These are phyloP conservation scores for Pythium aquatile DNA, from an alignment of 352 stramenopile genomes.

Conservation along the genomic window DNA sequence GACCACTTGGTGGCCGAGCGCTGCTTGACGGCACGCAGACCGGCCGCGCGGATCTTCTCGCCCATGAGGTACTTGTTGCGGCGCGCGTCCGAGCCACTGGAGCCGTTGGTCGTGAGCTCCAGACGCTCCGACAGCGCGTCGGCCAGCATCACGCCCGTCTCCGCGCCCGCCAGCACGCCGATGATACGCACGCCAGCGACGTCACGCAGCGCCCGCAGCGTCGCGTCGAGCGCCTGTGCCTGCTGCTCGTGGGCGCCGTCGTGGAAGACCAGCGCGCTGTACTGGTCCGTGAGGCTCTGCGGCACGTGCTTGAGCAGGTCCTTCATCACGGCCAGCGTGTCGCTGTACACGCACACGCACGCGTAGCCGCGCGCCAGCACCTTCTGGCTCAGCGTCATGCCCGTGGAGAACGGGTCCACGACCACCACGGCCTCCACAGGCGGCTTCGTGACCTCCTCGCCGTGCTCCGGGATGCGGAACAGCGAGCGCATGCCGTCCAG, in stretches of 20 bases:
- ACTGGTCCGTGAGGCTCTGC: conserved; percentile 64
- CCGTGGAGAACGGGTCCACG: conserved; percentile 96
- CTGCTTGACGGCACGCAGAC: conserved; percentile 90
- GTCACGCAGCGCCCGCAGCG: conserved; percentile 45
- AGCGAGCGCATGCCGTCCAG: conserved; percentile 37
- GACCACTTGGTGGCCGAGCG: conserved; percentile 74
- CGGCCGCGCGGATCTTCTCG: conserved; percentile 72
- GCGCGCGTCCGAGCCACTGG: conserved; percentile 67
- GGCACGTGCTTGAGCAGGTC: conserved; percentile 72
- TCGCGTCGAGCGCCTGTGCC: conserved; percentile 35
- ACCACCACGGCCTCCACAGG: conserved; percentile 85
- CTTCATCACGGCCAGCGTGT: conserved; percentile 81
- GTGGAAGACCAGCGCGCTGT: conserved; percentile 67
- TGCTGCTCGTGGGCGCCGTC: conserved; percentile 43
- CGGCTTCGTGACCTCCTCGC: conserved; percentile 1
- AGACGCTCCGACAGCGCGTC: conserved; percentile 89
- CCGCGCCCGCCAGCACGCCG: conserved; percentile 89
- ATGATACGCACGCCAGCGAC: conserved; percentile 22
- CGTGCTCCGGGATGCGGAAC: conserved; percentile 75
- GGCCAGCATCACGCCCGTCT: conserved; percentile 89
- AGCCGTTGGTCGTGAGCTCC: conserved; percentile 75
- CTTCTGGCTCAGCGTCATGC: conserved; percentile 91
- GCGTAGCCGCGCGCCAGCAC: conserved; percentile 89
- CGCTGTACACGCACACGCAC: conserved; percentile 86
- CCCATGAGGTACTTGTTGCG: conserved; percentile 89